phyloP scores from a whole-genome alignment of 1,284 basidiomycete genomes.

The Ustilago bromivora region DNA sequence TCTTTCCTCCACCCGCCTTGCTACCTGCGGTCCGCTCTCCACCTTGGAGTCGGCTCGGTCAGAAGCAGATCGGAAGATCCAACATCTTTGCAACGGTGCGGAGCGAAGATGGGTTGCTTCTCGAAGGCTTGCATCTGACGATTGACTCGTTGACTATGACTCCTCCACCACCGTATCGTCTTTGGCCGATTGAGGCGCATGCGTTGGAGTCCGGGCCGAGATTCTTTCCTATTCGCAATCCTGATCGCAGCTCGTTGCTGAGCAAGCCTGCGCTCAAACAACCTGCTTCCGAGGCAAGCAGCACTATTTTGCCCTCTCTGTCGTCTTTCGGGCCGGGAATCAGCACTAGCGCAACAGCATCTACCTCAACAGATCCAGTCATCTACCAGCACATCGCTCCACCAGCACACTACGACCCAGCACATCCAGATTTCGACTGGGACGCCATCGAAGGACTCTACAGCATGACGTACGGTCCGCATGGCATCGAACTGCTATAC shows the following conservation, averaged over 20 bases:
- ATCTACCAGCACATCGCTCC: conserved; percentile 27
- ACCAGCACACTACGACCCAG: conserved; percentile 42
- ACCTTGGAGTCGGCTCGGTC: conserved; percentile 23
- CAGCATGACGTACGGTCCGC: conserved; percentile 58
- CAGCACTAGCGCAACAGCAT: neutral
- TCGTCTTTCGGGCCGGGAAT: conserved; percentile 9
- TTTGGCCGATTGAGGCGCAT: conserved; percentile 40
- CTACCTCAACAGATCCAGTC: conserved; percentile 8
- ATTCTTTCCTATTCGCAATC: conserved; percentile 32
- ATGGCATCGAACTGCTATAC: conserved; percentile 57
- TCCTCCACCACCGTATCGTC: conserved; percentile 51
- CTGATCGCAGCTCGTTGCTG: conserved; percentile 15
- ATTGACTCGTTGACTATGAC: conserved; percentile 48
- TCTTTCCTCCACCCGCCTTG: conserved; percentile 51
- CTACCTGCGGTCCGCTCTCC: conserved; percentile 42
- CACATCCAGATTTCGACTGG: conserved; percentile 54
- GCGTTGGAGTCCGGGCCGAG: conserved; percentile 21
- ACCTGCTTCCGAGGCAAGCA: neutral
- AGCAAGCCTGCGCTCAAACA: neutral
- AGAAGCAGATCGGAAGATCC: conserved; percentile 30
- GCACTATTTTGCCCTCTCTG: conserved; percentile 9
- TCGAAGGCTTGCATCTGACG: conserved; percentile 32
- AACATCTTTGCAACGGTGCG: conserved; percentile 31
- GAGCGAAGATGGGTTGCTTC: conserved; percentile 21
- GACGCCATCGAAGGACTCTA: conserved; percentile 48